Evolutionary conservation across 2,329 filamentous ascomycete species (phyloP), one percentile per base, ranked within the genome.

Genomic region (Curvularia hawaiiensis): DNA sequence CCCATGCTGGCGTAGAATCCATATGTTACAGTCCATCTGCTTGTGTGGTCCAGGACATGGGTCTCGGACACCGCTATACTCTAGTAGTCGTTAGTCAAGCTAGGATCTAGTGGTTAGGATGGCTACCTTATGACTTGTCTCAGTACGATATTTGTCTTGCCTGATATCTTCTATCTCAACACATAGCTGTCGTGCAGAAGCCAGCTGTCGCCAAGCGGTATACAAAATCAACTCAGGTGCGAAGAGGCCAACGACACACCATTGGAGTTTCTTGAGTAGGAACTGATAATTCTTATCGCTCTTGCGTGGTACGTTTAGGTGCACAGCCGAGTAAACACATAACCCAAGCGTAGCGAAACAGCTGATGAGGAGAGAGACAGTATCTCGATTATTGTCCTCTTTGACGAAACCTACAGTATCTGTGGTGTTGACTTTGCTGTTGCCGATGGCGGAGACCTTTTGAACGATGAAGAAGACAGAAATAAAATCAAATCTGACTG

Each of bases 311-410:
- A 67, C 52, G 33, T 64, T 65, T 18, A 65, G 47, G 58, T 67
- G 59, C 5, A 67, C 52, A 35, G 59, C 61, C 4, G 57, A 61
- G 51, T 60, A 67, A n/a, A 63, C 47, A 44, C 64, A 65, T 12
- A 67, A 43, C 18, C 35, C 43, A 49, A 65, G 53, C 3, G 64
- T 65, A 7, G 59, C 56, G n/a, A 67, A 40, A 49, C 62, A 65
- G 20, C 52, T 56, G 16, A 56, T 44, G 3, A 56, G 52, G 14
- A 49, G n/a, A 8, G 46, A 49, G 18, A 49, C 39, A 3, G 46
- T 39, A 38, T 49, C 45, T 10, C 55, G 50, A 22, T 53, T 39
- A 35, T 54, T 58, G 18, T 58, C 55, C 24, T 58, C 50, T 43
- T 33, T 12, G 8, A 54, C 44, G 26, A 58, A 58, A 12, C 55